Conservation (phyloP, 2,329 filamentous ascomycete genomes). For the Neoascochyta sp. region DNA sequence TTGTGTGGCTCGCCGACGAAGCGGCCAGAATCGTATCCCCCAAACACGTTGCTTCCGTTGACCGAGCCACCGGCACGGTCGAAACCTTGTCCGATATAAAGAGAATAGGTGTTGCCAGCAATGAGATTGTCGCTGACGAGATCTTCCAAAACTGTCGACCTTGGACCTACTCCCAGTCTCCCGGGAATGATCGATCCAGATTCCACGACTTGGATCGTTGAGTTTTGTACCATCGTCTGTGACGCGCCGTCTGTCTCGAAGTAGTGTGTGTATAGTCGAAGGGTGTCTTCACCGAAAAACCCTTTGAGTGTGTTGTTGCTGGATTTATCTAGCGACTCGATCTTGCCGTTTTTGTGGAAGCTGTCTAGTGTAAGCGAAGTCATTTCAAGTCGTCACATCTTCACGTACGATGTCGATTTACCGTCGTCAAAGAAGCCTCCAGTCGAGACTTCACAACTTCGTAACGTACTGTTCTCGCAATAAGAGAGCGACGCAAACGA, state of each 20-base stretch:
- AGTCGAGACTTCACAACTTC: constrained; percentile 30
- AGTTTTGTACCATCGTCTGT: constrained; percentile 34
- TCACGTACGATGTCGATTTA: constrained; percentile 32
- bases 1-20: constrained; percentile 37
- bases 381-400: background rate
- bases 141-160: constrained; percentile 40
- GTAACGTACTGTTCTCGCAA: constrained; percentile 37
- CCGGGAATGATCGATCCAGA: constrained; percentile 31
- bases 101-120: constrained; percentile 40
- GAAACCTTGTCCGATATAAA: constrained; percentile 44
- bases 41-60: constrained; percentile 44
- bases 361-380: constrained; percentile 17
- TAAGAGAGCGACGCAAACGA: constrained; percentile 37
- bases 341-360: constrained; percentile 20
- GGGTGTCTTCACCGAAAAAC: constrained; percentile 32
- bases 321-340: constrained; percentile 26
- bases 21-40: constrained; percentile 45
- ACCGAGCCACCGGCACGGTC: constrained; percentile 40
- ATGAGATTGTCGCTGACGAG: constrained; percentile 36
- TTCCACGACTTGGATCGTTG: constrained; percentile 35
- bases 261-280: constrained; percentile 42
- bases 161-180: constrained; percentile 40
- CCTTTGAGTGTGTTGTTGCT: constrained; percentile 20
- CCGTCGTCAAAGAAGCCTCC: constrained; percentile 33
- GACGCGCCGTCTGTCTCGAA: constrained; percentile 40